Percentiles rank a stretch among this genome's conserved stretches.
These are phyloP conservation scores for Bothriochloa decipiens DNA, from an alignment of 176 grass and related monocot genomes.

Conservation along the genomic window DNA sequence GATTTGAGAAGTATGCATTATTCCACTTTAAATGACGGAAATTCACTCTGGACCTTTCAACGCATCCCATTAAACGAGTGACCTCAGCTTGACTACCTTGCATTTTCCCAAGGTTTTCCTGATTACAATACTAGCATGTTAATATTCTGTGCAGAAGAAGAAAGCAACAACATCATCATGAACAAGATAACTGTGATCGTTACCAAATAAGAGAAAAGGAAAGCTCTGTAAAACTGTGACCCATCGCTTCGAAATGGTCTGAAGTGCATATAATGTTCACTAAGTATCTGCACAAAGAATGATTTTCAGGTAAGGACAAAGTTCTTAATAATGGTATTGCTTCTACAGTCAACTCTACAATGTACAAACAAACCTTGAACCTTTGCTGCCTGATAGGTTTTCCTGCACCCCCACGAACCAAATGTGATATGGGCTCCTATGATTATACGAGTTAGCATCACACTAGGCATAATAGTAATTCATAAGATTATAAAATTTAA, in stretches of 20 bases:
- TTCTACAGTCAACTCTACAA: not conserved
- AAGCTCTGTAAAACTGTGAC: constrained; percentile 22
- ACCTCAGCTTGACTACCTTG: constrained; percentile 13
- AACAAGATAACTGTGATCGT: not conserved
- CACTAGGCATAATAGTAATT: not conserved
- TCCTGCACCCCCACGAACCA: not conserved
- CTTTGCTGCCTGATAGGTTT: not conserved
- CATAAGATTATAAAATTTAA: not conserved
- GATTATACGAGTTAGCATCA: not conserved
- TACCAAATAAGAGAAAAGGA: constrained; percentile 34
- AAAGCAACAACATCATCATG: not conserved
- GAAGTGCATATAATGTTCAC: not conserved
- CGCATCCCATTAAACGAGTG: constrained; percentile 10
- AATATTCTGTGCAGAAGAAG: not conserved
- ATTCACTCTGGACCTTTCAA: not conserved
- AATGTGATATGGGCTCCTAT: constrained; percentile 3
- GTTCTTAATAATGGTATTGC: not conserved
- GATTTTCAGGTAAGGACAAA: not conserved
- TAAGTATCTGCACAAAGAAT: constrained; percentile 22
- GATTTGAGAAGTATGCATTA: constrained; percentile 11
- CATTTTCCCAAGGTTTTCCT: constrained; percentile 16
- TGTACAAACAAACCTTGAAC: constrained; percentile 17
- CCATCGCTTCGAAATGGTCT: constrained; percentile 22
- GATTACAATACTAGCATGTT: not conserved
- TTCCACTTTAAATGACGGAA: not conserved